Percentiles rank a stretch among this genome's conserved stretches.
These are phyloP conservation scores for Celoporthe dispersa DNA, from an alignment of 2,329 filamentous ascomycete species.

Conservation along the genomic window DNA sequence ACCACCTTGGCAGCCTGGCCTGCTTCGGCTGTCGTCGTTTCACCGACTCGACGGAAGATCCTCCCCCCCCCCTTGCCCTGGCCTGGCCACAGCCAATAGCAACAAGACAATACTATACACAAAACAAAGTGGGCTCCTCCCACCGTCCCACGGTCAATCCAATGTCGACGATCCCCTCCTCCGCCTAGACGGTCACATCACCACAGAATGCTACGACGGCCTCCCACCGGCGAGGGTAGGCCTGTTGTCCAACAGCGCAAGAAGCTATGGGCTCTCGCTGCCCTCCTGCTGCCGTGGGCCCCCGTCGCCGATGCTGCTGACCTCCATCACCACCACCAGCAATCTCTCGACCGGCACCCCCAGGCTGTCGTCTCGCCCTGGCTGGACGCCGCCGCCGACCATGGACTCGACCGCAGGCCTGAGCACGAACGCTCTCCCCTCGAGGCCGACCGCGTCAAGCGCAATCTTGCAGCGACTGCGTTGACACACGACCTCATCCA, in stretches of 20 bases:
- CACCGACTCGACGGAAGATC: conserved; percentile 4
- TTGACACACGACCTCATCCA: conserved; percentile 29
- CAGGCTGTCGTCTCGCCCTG: conserved; percentile 26
- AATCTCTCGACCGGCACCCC: conserved; percentile 32
- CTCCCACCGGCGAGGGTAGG: conserved; percentile 55
- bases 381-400: conserved; percentile 13
- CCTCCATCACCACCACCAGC: conserved; percentile 44
- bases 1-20: neutral
- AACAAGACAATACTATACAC: neutral
- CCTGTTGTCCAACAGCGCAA: conserved; percentile 45
- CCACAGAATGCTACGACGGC: conserved; percentile 60
- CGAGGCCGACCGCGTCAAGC: conserved; percentile 28
- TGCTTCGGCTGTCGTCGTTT: neutral
- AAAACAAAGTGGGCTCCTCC: conserved; percentile 9
- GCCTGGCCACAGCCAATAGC: neutral
- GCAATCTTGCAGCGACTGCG: conserved; percentile 32
- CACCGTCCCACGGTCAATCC: conserved; percentile 15
- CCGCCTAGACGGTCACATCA: conserved; percentile 24
- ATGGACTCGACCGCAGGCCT: conserved; percentile 10
- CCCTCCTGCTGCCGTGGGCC: conserved; percentile 53
- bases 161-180: conserved; percentile 25
- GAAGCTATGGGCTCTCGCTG: conserved; percentile 51
- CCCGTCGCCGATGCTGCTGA: conserved; percentile 53
- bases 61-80: neutral
- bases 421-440: conserved; percentile 25